Percentiles rank a stretch among this genome's conserved stretches.
Evolutionary conservation across 495 filamentous ascomycete genomes (phyloP).

Genomic region (Copromyces sp.): DNA sequence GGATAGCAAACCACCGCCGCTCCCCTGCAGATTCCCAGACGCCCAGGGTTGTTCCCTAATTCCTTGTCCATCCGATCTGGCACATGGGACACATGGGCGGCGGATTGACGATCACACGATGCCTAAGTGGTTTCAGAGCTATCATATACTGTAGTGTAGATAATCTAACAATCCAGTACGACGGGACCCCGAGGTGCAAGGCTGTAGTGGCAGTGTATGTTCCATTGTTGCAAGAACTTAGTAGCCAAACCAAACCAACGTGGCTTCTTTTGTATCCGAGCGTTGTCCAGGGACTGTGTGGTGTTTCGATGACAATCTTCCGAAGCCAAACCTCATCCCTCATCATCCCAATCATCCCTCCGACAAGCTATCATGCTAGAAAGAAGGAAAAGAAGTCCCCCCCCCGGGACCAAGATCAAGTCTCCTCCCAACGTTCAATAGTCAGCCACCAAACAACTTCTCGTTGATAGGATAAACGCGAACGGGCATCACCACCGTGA

Average conservation of each 20-base stretch:
- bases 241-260: neutral
- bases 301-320: neutral
- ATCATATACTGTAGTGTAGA: neutral
- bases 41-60: neutral
- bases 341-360: neutral
- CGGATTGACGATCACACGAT: neutral
- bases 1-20: neutral
- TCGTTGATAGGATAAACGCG: neutral
- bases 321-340: neutral
- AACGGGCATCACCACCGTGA: neutral
- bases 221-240: neutral
- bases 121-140: neutral
- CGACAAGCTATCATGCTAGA: neutral
- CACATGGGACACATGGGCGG: neutral
- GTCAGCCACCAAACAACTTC: neutral
- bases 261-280: neutral
- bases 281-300: neutral
- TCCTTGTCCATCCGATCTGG: neutral
- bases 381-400: neutral
- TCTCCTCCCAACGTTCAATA: neutral
- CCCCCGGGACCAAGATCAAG: no score
- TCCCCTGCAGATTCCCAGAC: neutral
- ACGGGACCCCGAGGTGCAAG: neutral
- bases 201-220: neutral
- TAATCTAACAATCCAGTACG: neutral